Percentiles rank a stretch among this genome's conserved stretches.
These are phyloP conservation scores for Brassica nigra DNA, from an alignment of 345 rosid genomes.

Conservation along the genomic window DNA sequence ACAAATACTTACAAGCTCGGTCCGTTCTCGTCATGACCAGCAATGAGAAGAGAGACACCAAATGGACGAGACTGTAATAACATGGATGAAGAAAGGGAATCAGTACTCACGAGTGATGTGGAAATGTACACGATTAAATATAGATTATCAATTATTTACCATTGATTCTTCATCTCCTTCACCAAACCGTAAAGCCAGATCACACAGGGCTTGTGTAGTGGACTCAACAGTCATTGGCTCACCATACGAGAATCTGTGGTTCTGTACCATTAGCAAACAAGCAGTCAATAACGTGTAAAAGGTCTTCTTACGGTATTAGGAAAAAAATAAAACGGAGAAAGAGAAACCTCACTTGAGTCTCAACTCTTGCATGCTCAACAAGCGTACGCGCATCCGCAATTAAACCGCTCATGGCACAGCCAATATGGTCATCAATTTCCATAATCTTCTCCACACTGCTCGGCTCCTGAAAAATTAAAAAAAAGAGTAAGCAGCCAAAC, in stretches of 20 bases:
- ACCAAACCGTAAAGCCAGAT: conserved; percentile 2
- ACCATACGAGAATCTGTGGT: conserved; percentile 2
- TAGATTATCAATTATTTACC: background rate
- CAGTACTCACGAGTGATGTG: background rate
- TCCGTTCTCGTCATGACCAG: background rate
- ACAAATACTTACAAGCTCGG: background rate
- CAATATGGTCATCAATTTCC: conserved; percentile 1
- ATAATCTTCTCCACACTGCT: background rate
- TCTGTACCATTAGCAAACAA: background rate
- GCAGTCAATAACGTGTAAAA: background rate
- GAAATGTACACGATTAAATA: background rate
- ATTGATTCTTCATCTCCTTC: conserved; percentile 1
- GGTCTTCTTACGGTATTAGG: background rate
- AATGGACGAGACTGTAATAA: background rate
- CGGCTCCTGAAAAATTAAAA: background rate
- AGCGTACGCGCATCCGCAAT: background rate
- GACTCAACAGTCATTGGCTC: background rate
- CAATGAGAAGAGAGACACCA: background rate
- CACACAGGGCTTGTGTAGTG: background rate
- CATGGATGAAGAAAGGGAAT: background rate
- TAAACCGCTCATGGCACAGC: conserved; percentile 1
- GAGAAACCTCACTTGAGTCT: background rate
- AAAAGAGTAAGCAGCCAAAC: background rate
- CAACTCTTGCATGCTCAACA: background rate
- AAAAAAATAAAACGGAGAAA: background rate